Percentiles rank a stretch among this genome's conserved stretches.
Evolutionary conservation across 352 stramenopile genomes (phyloP).

Genomic region (Peronospora belbahrii): DNA sequence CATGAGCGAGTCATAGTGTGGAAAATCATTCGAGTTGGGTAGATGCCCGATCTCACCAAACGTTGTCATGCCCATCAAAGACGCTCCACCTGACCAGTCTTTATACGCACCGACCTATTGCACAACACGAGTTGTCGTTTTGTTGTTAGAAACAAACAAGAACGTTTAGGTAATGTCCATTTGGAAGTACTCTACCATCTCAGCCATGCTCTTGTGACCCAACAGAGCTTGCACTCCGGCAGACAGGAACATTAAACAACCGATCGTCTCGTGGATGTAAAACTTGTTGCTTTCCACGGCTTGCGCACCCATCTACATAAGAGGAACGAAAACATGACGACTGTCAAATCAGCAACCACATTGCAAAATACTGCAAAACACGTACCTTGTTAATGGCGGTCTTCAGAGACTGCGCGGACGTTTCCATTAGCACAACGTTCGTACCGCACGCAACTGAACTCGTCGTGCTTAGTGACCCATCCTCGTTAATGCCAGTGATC

Average conservation of each 20-base stretch:
- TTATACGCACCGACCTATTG: constrained; percentile 76
- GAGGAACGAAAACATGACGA: not conserved
- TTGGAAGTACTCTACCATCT: constrained; percentile 45
- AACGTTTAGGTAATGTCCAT: not conserved
- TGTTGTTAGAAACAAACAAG: not conserved
- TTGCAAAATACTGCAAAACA: not conserved
- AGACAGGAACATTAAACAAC: constrained; percentile 84
- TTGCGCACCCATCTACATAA: constrained; percentile 59
- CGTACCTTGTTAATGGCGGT: constrained; percentile 75
- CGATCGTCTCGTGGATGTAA: constrained; percentile 72
- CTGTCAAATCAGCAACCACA: not conserved
- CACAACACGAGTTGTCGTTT: not conserved
- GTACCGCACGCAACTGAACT: constrained; percentile 68
- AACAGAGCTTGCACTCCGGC: constrained; percentile 77
- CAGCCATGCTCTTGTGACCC: constrained; percentile 82
- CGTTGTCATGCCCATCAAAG: constrained; percentile 83
- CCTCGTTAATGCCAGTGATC: constrained; percentile 79
- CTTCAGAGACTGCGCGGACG: constrained; percentile 70
- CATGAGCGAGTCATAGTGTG: constrained; percentile 87
- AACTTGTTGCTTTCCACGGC: constrained; percentile 74
- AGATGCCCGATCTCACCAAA: constrained; percentile 84
- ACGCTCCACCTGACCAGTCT: constrained; percentile 72
- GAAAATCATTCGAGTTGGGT: constrained; percentile 69
- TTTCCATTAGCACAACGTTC: constrained; percentile 85
- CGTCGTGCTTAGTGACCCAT: constrained; percentile 74